Percentiles rank a stretch among this genome's conserved stretches.
Evolutionary conservation across 140 eudicot genomes (phyloP).

Genomic region (Flaveria floridana): DNA sequence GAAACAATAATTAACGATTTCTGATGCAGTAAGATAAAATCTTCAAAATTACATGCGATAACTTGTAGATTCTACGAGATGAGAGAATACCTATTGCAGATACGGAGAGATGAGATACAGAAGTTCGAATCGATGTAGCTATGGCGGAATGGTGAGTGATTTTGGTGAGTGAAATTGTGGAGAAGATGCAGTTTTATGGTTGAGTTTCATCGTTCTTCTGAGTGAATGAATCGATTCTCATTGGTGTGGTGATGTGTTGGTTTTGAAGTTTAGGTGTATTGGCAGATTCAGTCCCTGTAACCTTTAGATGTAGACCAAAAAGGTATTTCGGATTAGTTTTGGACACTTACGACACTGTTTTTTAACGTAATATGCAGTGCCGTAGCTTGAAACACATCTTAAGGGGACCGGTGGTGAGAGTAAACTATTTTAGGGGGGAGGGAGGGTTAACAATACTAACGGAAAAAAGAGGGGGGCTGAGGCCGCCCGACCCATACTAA

Average conservation of each 20-base stretch:
- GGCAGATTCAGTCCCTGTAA: slow-evolving; percentile 7
- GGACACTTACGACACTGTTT: not conserved
- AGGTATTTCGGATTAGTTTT: not conserved
- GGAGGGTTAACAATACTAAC: too few species aligned
- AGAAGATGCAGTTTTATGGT: slow-evolving; percentile 25
- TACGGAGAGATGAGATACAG: slow-evolving; percentile 10
- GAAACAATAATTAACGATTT: not conserved
- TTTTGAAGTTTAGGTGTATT: not conserved
- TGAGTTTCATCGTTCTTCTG: slow-evolving; percentile 10
- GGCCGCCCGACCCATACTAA: too few species aligned
- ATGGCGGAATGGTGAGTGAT: slow-evolving; percentile 24
- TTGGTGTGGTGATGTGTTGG: slow-evolving; percentile 30
- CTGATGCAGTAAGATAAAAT: not conserved
- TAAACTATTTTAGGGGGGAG: too few species aligned
- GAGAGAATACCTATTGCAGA: slow-evolving; percentile 15
- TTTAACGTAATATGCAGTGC: not conserved
- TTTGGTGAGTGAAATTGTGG: slow-evolving; percentile 23
- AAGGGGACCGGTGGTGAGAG: too few species aligned
- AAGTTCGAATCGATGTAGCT: not conserved
- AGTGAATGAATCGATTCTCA: slow-evolving; percentile 31
- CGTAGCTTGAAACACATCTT: too few species aligned
- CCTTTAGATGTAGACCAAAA: not conserved
- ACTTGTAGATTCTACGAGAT: not conserved
- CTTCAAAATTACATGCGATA: slow-evolving; percentile 1
- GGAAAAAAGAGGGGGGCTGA: too few species aligned